Base-by-base conservation (phyloP, 345 rosid species). In the Gynandropsis gynandra region DNA sequence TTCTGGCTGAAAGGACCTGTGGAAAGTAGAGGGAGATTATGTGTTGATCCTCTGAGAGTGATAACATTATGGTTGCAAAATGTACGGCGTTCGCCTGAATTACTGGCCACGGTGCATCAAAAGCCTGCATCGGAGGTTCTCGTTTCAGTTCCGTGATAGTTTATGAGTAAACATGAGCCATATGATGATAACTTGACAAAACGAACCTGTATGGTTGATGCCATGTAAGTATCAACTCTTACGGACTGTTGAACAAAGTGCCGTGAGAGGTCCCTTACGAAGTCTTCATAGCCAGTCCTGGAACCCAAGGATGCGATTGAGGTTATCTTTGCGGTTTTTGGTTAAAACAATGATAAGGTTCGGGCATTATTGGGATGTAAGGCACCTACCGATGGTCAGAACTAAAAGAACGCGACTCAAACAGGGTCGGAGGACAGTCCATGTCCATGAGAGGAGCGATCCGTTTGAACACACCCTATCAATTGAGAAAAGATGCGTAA, bases 21-120 rank as follows among this genome's bases (percentile, higher is more conserved):
- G 89, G 43, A 51, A 62, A 79, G 65, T 84, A 82, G 39, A 73
- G 77, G 31, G 92, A 67, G 56, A 83, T 66, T 34, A 77, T 71
- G 48, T 73, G 83, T 15, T 80, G 92, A 70, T 87, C 96, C 54
- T 87, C 96, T 50, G 85, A 82, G 39, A 90, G 68, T 49, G 96
- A 79, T 16, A 90, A 72, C 42, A 87, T 62, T 78, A 87, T 77
- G 77, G 95, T 71, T 55, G 88, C 79, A 52, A 90, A 74, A 72
- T 87, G 79, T 52, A 90, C 74, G 16, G 98, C 98, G 69, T 90
- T 90, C 15, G 96, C 98, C 70, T 90, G 96, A 65, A 90, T 76
- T 52, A 79, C 71, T 10, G 98, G 81, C 96, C 92, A 87, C 12
- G 87, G 82, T 29, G 98, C 92, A 63, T 90, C 98, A 59, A 83